Base-by-base conservation (phyloP, 2,329 filamentous ascomycete species). In the Neoscytalidium dimidiatum region DNA sequence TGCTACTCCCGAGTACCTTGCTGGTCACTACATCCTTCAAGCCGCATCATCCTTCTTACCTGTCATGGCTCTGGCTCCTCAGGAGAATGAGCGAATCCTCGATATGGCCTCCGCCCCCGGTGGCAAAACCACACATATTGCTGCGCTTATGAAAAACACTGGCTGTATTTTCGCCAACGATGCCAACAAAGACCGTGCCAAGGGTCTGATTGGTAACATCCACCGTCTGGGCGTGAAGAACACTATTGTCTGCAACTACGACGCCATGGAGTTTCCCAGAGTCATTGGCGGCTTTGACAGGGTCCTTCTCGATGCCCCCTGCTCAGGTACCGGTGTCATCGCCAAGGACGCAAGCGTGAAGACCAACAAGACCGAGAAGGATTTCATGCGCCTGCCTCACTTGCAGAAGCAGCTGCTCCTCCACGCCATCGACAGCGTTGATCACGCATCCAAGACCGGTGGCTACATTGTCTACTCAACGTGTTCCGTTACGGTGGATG, bases 121-220 rank as follows among this genome's bases (percentile, higher is more conserved):
- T 82, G 94, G 94, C 79, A 98, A 98, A 81, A 96, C 93, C 9
- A 97, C 94, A 6, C 92, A 97, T 79, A 90, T 97, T 77, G 92
- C 94, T n/a, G 94, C 94, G 0, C 81, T 98, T 74, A 97, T 97
- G 93, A 94, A 93, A 80, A 99, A 99, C 80, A 98, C 94, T 0
- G 95, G 95, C 64, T 90, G 91, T 70, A 90, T 99, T 69, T 92
- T 99, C 74, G 94, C 95, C 76, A 99, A 99, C 83, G 95, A 99
- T 86, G 89, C 92, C 71, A 97, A 91, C 84, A 97, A 97, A 79
- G 83, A 89, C 66, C 91, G 95, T 87, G 87, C 94, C 57, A 98
- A 97, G 82, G 95, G 92, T 90, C 83, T 99, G 62, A 98, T 99
- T 70, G 95, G 95, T 81, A 97, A 99, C 82, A 92, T 98, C 68